Percentiles rank a stretch among this genome's conserved stretches.
Conservation (phyloP, 2,329 filamentous ascomycete genomes). For the Gliomastix tumulicola region DNA sequence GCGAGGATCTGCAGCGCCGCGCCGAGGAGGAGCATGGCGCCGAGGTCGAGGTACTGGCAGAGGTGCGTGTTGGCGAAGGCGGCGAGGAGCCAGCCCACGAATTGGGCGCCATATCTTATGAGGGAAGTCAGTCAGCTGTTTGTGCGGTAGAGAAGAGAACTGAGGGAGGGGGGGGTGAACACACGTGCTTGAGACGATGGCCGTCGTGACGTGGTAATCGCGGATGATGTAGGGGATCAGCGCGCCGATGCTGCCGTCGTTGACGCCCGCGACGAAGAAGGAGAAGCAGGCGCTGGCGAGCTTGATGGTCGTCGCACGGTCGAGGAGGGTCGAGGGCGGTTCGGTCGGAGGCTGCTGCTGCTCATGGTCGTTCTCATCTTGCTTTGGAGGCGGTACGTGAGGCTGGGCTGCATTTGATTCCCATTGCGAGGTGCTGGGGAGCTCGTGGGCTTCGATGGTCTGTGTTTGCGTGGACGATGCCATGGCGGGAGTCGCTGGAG, state of each 20-base stretch:
- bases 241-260: constrained; percentile 57
- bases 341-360: too few relatives aligned
- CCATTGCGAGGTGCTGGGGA: too few relatives aligned
- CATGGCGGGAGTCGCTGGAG: too few relatives aligned
- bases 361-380: too few relatives aligned
- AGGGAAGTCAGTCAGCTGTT: too few relatives aligned
- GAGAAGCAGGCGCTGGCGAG: constrained; percentile 49
- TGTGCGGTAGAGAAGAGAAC: not conserved
- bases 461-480: too few relatives aligned
- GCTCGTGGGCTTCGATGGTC: too few relatives aligned
- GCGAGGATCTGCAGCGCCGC: constrained; percentile 46
- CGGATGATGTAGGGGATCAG: constrained; percentile 56
- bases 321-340: too few relatives aligned
- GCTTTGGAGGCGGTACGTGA: too few relatives aligned
- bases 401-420: too few relatives aligned
- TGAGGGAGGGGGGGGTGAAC: constrained; percentile 8
- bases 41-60: constrained; percentile 43
- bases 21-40: constrained; percentile 48
- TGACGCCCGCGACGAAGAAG: constrained; percentile 59
- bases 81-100: constrained; percentile 52
- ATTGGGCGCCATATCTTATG: constrained; percentile 46
- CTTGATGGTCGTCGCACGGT: too few relatives aligned
- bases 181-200: constrained; percentile 42
- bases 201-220: constrained; percentile 46
- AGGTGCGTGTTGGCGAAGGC: constrained; percentile 50